Evolutionary conservation across 805 yeast species (phyloP).

Genomic region (Kodamaea leandrae): DNA sequence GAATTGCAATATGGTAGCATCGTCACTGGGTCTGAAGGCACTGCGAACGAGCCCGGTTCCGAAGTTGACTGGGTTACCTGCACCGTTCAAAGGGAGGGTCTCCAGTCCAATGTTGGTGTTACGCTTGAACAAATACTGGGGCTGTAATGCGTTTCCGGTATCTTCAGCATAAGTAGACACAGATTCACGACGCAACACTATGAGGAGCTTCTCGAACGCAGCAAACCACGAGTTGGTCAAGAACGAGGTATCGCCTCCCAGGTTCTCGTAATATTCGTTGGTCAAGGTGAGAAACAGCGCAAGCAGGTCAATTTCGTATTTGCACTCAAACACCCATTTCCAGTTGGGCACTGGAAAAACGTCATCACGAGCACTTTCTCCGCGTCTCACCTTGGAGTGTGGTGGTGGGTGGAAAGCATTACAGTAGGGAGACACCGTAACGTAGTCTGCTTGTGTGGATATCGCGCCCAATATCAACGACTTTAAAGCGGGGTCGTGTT

Average conservation of each 20-base stretch:
- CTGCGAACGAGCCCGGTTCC: slow-evolving; percentile 73
- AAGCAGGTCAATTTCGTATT: slow-evolving; percentile 82
- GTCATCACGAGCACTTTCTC: slow-evolving; percentile 54
- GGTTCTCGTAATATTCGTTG: slow-evolving; percentile 62
- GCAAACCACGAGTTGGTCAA: slow-evolving; percentile 51
- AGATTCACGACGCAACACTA: slow-evolving; percentile 58
- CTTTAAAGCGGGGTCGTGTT: slow-evolving; percentile 47
- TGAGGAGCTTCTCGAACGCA: slow-evolving; percentile 53
- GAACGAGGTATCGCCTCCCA: slow-evolving; percentile 48
- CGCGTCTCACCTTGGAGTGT: slow-evolving; percentile 45
- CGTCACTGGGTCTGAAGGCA: slow-evolving; percentile 87
- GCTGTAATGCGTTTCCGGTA: slow-evolving; percentile 47
- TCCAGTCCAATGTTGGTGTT: slow-evolving; percentile 76
- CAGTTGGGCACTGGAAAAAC: slow-evolving; percentile 74
- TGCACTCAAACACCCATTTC: slow-evolving; percentile 77
- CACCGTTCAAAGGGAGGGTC: slow-evolving; percentile 73
- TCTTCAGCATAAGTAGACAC: slow-evolving; percentile 54
- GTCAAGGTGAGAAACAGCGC: slow-evolving; percentile 77
- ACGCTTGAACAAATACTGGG: slow-evolving; percentile 68
- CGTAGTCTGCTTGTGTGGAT: slow-evolving; percentile 67
- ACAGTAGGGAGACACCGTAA: slow-evolving; percentile 71
- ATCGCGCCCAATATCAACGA: slow-evolving; percentile 74
- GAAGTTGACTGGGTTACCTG: slow-evolving; percentile 77
- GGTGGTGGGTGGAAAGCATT: slow-evolving; percentile 90
- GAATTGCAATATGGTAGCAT: slow-evolving; percentile 74